A percentile compares a stretch with the other conserved stretches of the same genome.
Evolutionary conservation across 257 asterid species (phyloP).

Genomic region (Voacanga thouarsii): DNA sequence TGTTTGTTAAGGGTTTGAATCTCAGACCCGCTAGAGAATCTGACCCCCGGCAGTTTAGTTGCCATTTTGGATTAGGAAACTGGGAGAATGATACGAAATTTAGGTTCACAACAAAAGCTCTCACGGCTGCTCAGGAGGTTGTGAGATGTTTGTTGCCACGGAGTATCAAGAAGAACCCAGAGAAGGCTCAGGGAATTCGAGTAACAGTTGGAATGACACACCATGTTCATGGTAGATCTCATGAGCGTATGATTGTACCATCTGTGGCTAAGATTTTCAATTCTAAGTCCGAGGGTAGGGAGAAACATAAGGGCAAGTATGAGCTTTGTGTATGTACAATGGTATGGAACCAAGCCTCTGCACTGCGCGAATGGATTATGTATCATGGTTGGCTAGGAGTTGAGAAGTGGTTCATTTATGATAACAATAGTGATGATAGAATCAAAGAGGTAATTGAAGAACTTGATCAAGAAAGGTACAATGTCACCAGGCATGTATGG

Average conservation of each 20-base stretch:
- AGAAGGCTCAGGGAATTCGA: constrained; percentile 46
- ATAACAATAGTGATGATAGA: constrained; percentile 81
- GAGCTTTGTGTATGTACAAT: constrained; percentile 89
- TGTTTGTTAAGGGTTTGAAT: constrained; percentile 92
- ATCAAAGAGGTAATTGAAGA: constrained; percentile 46
- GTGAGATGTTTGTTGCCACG: constrained; percentile 73
- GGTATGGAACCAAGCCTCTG: constrained; percentile 93
- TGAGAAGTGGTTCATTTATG: constrained; percentile 88
- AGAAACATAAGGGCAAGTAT: constrained; percentile 29
- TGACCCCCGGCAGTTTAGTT: constrained; percentile 60
- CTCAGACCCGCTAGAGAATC: constrained; percentile 64
- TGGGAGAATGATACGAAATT: constrained; percentile 26
- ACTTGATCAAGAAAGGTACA: constrained; percentile 50
- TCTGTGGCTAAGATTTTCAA: constrained; percentile 69
- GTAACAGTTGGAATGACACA: constrained; percentile 57
- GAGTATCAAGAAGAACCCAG: constrained; percentile 36
- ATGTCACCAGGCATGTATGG: constrained; percentile 85
- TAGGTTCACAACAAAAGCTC: constrained; percentile 53
- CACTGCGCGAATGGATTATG: constrained; percentile 78
- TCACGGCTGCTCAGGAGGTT: constrained; percentile 90
- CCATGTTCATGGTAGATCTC: constrained; percentile 24
- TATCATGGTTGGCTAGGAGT: constrained; percentile 94
- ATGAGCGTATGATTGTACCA: constrained; percentile 47
- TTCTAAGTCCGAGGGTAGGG: constrained; percentile 9
- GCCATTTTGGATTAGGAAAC: constrained; percentile 67